Evolutionary conservation across 495 filamentous ascomycete genomes (phyloP).

Genomic region (Tuber calosporum): DNA sequence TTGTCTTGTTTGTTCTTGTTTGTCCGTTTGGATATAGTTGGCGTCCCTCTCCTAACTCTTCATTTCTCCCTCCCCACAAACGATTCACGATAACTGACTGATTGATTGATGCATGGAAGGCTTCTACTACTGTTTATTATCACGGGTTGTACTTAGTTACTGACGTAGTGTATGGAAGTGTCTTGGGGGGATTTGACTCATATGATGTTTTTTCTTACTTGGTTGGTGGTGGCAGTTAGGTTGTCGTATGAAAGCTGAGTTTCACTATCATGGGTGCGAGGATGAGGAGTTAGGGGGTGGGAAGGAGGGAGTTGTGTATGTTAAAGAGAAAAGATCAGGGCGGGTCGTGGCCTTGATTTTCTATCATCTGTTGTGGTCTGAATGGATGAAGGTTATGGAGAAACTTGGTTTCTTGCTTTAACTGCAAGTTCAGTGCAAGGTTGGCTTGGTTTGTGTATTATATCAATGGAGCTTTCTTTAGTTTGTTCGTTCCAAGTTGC

Average conservation of each 20-base stretch:
- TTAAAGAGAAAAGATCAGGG: conserved; percentile 1
- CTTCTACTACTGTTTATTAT: not conserved
- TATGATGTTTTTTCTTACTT: not conserved
- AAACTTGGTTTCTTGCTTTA: not conserved
- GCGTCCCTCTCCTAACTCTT: not conserved
- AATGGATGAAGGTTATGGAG: not conserved
- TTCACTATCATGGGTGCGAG: not conserved
- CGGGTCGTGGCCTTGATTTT: not conserved
- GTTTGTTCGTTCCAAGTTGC: not conserved
- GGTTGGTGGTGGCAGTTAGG: not conserved
- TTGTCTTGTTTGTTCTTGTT: not conserved
- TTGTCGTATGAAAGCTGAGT: conserved; percentile 1
- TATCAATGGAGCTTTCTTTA: not conserved
- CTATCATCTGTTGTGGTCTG: not conserved
- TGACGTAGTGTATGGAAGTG: not conserved
- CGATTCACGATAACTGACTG: conserved; percentile 3
- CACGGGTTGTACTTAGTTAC: not conserved
- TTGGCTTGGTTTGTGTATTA: not conserved
- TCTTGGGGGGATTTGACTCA: not conserved
- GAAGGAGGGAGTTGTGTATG: not conserved
- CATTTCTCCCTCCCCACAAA: not conserved
- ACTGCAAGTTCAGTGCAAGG: not conserved
- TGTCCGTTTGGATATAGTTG: not conserved
- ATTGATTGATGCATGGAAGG: not conserved
- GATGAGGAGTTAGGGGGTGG: not conserved